Conservation (phyloP, 495 filamentous ascomycete genomes). For the Sabuloglossum arenarium region DNA sequence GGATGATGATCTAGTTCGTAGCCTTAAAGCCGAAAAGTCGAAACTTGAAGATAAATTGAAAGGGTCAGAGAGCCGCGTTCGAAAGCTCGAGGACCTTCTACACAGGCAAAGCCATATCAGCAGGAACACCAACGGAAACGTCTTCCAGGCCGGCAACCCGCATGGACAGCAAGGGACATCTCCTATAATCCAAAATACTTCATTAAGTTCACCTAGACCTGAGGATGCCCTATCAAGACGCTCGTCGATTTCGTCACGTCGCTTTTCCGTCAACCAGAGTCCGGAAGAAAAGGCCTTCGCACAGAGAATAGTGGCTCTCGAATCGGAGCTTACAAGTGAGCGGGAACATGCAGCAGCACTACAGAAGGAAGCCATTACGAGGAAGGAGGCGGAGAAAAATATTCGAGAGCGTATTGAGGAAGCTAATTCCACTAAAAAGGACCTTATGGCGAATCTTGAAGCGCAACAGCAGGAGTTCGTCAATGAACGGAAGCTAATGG, state of each 20-base stretch:
- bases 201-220: conserved; percentile 17
- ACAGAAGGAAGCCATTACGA: conserved; percentile 35
- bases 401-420: conserved; percentile 56
- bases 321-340: conserved; percentile 49
- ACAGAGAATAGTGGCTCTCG: conserved; percentile 55
- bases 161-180: conserved; percentile 8
- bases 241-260: conserved; percentile 43
- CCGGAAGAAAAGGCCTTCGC: conserved; percentile 41
- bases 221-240: conserved; percentile 35
- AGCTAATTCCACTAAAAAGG: conserved; percentile 75
- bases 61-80: conserved; percentile 74
- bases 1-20: conserved; percentile 54
- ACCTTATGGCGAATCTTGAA: conserved; percentile 87
- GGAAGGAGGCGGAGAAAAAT: conserved; percentile 36
- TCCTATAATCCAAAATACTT: conserved; percentile 7
- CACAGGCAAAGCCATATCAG: conserved; percentile 63
- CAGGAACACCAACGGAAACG: conserved; percentile 45
- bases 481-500: conserved; percentile 58
- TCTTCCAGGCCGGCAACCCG: conserved; percentile 23
- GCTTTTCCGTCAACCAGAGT: conserved; percentile 44
- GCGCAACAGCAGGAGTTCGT: conserved; percentile 75
- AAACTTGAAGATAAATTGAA: conserved; percentile 64
- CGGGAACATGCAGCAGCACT: conserved; percentile 30
- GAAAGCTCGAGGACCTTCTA: conserved; percentile 80
- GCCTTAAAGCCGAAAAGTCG: conserved; percentile 54